Base-by-base conservation (phyloP, 2,329 filamentous ascomycete genomes). In the Verticillium alfalfae region DNA sequence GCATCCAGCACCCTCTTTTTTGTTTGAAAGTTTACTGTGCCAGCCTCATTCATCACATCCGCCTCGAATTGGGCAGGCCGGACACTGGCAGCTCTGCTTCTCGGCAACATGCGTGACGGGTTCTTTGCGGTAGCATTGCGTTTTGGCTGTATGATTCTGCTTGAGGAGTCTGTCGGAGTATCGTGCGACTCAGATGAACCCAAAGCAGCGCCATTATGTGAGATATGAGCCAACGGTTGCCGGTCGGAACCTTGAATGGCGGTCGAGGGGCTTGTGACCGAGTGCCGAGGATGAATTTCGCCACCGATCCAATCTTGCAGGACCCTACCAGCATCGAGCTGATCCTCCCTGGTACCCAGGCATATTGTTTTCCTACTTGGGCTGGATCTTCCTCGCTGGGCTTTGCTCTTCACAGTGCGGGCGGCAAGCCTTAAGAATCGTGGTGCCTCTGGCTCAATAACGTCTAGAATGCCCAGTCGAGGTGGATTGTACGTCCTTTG, bases 381-480 rank as follows among this genome's bases (percentile, higher is more conserved):
- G 60, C 80, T 87, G 7, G 81, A 78, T 68, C 83, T 82, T 16
- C 86, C 86, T 64, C 81, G 75, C 13, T 79, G 77, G 34, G 65
- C 68, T 38, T 78, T 79, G 59, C 71, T 76, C 60, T 74, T 81
- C 4, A 80, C 85, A 59, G 83, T 78, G 16, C 87, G 84, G 54
- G 84, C 85, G 58, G 87, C 87, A 67, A 89, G 79, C 63, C 79
- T 85, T 38, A 89, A 73, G 64, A 89, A 89, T 2, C 70, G 72
- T 1, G 87, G 87, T 0, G 84, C 83, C 62, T 77, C 68, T 2
- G 75, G 70, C 64, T 82, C 80, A 55, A 83, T 76, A 26, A 87
- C 80, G 70, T 89, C 86, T n/a, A 88, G 69, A 61, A 89, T 87
- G 66, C 86, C 82, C 22, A 89, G 76, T 22, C 70, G 72, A 3